Base-by-base conservation (phyloP, 2,329 filamentous ascomycete genomes). In the Lasiodiplodia hormozganensis region DNA sequence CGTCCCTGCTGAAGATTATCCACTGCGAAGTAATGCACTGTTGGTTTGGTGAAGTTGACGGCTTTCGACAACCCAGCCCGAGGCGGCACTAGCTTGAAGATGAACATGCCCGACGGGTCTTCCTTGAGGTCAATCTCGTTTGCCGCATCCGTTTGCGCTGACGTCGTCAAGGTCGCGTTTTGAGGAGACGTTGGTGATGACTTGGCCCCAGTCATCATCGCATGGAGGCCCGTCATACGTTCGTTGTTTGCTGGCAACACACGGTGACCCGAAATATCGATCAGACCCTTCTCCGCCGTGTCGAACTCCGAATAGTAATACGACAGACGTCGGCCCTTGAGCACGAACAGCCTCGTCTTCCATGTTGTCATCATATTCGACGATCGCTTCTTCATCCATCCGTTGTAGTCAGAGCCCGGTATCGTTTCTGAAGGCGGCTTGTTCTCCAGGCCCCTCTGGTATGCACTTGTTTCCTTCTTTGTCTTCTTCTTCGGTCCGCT, bases 381-480 rank as follows among this genome's bases (percentile, higher is more conserved):
- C 69, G 93, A 97, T 81, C 96, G 94, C 86, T 99, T 99, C 85
- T 96, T 98, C 96, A 99, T 99, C 96, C 96, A 99, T 1, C 96
- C 96, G 75, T 91, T 95, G 78, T 97, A 98, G 76, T 99, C 95
- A 67, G 93, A 95, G 70, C 89, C 89, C 70, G 89, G 83, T 80
- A 97, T 96, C 70, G 95, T 94, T 76, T 97, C 93, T 67, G 89
- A 85, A 0, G 96, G 96, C 0, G 88, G 83, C 70, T 95, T 91
- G 79, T 94, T 94, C 73, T 92, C 87, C 51, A 98, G 82, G 0
- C 96, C 96, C 36, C 92, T 90, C 21, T 90, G 92, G 80, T 98
- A 99, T 0, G 96, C 96, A 75, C 94, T 97, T 0, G 96, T 99
- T 69, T 93, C 90, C 78, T 98, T 96, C 83, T 99, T 99, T 64